Base-by-base conservation (phyloP, 2,329 filamentous ascomycete species). In the Stylonectria norvegica region DNA sequence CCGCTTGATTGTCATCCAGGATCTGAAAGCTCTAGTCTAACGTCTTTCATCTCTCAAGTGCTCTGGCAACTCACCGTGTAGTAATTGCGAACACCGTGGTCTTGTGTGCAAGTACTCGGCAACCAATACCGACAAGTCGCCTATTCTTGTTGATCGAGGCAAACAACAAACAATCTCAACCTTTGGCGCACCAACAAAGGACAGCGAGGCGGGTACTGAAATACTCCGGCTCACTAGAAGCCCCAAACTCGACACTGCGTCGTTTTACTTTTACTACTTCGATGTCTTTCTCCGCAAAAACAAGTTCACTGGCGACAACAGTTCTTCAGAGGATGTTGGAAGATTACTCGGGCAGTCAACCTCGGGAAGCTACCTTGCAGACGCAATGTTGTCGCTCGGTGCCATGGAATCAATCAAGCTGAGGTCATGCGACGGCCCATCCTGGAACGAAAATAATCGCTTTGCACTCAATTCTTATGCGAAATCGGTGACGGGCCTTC, bases 41-140 rank as follows among this genome's bases (percentile, higher is more conserved):
- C 9, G 12, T 1, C 4, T 14, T 11, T 12, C 10, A 12, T 17
- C 5, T 7, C 11, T 11, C 1, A 5, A 65, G 63, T 66, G 63
- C 45, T 64, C 61, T 36, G 63, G 63, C 23, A 43, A 30, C 5
- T 18, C 34, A 16, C 61, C 63, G 5, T 66, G 63, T 30, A 44
- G 31, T 5, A 56, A 58, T 23, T 66, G 63, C 34, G 46, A 51
- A 11, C 55, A 54, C 7, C 53, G 50, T 10, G 45, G 37, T 2
- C 29, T 55, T 3, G 4, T 20, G 1, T 66, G 62, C 36, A 32
- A 34, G 5, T 63, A 57, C 23, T 27, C 39, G 5, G 20, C 16
- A 11, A 30, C 40, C 19, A 5, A 5, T 1, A 20, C 16, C n/a
- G 30, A 34, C 4, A 19, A 30, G 1, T 35, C 37, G 0, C 31